A percentile compares a stretch with the other conserved stretches of the same genome.
Evolutionary conservation across 495 filamentous ascomycete genomes (phyloP).

Genomic region (Aspergillus hancockii): DNA sequence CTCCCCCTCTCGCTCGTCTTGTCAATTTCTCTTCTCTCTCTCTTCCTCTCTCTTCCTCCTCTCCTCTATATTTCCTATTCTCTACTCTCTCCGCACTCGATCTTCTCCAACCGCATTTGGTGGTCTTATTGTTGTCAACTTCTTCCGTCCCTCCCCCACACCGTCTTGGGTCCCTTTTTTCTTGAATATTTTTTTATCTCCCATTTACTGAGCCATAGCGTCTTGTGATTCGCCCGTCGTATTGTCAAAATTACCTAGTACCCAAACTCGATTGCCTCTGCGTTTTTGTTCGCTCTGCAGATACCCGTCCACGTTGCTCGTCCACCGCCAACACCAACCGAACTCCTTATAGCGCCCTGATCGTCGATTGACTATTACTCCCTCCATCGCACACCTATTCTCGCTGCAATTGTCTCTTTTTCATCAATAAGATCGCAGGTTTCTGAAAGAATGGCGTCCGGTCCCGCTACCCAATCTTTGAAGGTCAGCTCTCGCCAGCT

Average conservation of each 20-base stretch:
- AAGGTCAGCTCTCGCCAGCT: conserved; percentile 54
- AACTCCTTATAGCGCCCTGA: background rate
- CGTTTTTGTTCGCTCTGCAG: conserved; percentile 12
- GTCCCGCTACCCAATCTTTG: conserved; percentile 70
- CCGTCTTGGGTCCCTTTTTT: background rate
- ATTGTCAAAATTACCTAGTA: background rate
- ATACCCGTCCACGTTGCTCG: conserved; percentile 20
- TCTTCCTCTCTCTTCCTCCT: conserved; percentile 17
- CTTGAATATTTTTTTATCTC: background rate
- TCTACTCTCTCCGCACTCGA: conserved; percentile 12
- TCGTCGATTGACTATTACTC: background rate
- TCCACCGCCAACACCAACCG: conserved; percentile 12
- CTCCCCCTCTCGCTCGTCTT: conserved; percentile 5
- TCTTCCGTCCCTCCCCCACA: conserved; percentile 5
- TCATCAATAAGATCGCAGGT: background rate
- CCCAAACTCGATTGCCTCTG: conserved; percentile 1
- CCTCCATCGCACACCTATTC: conserved; percentile 4
- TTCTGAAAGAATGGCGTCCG: conserved; percentile 58
- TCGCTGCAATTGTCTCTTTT: conserved; percentile 14
- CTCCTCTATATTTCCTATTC: conserved; percentile 10
- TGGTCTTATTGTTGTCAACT: conserved; percentile 2
- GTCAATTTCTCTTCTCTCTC: conserved; percentile 2
- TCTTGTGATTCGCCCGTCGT: background rate
- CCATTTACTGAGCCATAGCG: background rate
- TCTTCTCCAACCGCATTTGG: background rate